These are phyloP conservation scores for Zangia roseola DNA, from an alignment of 768 basidiomycete genomes.

Conservation along the genomic window DNA sequence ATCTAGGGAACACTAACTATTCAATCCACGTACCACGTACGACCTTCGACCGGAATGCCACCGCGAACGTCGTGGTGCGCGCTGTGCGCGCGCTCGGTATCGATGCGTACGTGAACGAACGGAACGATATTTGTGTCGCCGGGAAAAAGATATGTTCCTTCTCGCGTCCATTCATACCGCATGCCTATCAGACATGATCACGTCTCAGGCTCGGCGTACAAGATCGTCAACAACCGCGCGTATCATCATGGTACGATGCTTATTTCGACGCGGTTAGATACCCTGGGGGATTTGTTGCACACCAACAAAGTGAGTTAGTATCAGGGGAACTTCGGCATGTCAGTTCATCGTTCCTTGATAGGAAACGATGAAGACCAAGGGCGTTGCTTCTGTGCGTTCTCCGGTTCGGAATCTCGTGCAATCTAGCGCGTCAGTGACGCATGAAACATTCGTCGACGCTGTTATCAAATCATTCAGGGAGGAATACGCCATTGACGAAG, in stretches of 20 bases:
- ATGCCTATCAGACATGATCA: conserved; percentile 33
- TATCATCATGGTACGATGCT: conserved; percentile 99
- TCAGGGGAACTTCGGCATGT: background rate
- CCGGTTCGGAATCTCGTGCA: conserved; percentile 83
- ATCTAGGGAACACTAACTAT: conserved; percentile 96
- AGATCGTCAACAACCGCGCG: conserved; percentile 84
- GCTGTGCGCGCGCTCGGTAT: conserved; percentile 79
- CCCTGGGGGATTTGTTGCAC: conserved; percentile 70
- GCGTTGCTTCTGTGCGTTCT: conserved; percentile 88
- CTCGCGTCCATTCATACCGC: background rate
- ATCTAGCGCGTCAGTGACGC: conserved; percentile 50
- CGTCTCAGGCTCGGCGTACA: conserved; percentile 98
- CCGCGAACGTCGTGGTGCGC: conserved; percentile 71
- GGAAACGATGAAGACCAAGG: conserved; percentile 80
- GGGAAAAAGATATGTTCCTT: conserved; percentile 78
- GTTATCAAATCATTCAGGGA: conserved; percentile 66
- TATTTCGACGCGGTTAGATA: conserved; percentile 72
- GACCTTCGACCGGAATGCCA: conserved; percentile 75
- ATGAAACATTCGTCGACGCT: conserved; percentile 69
- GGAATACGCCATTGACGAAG: conserved; percentile 46
- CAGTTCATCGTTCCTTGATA: conserved; percentile 29
- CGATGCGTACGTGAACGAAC: conserved; percentile 76
- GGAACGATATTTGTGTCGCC: conserved; percentile 89
- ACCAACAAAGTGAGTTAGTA: conserved; percentile 54
- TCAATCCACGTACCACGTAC: conserved; percentile 86